phyloP scores from a whole-genome alignment of 441 rosid species.

The Adansonia madagascariensis region DNA sequence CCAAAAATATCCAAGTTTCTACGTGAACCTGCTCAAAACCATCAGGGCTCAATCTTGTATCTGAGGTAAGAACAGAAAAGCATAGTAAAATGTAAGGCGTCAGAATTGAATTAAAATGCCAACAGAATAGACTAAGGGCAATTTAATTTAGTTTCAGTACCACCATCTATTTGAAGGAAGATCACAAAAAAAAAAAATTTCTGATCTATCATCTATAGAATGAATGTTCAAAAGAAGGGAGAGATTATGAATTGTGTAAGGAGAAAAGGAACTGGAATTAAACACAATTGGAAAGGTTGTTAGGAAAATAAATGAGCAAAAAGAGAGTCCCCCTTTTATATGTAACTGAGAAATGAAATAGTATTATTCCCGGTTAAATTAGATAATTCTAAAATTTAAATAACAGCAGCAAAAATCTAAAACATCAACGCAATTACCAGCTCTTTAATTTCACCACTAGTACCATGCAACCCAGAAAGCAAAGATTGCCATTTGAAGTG shows the following conservation, averaged over 20 bases:
- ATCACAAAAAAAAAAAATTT: background rate
- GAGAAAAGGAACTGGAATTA: conserved; percentile 10
- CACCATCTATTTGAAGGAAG: background rate
- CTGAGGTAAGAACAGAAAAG: conserved; percentile 15
- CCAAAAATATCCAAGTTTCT: conserved; percentile 21
- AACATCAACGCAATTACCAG: background rate
- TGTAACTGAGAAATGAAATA: background rate
- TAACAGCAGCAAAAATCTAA: background rate
- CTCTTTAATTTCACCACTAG: background rate
- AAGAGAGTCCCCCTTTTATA: background rate
- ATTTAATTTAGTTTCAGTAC: background rate
- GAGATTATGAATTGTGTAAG: background rate
- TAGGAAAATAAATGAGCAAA: background rate
- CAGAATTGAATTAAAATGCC: background rate
- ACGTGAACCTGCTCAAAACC: conserved; percentile 15
- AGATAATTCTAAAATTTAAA: background rate
- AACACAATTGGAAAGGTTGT: background rate
- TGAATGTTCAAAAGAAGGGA: background rate
- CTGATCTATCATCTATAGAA: conserved; percentile 2
- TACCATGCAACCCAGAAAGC: background rate
- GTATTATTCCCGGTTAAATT: conserved; percentile 1
- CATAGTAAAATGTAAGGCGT: background rate
- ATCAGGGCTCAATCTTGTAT: conserved; percentile 4
- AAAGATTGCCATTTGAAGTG: background rate
- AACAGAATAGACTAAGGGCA: background rate